A percentile compares a stretch with the other conserved stretches of the same genome.
phyloP scores from a whole-genome alignment of 2,329 filamentous ascomycete genomes.

The Stromatinia cepivora region DNA sequence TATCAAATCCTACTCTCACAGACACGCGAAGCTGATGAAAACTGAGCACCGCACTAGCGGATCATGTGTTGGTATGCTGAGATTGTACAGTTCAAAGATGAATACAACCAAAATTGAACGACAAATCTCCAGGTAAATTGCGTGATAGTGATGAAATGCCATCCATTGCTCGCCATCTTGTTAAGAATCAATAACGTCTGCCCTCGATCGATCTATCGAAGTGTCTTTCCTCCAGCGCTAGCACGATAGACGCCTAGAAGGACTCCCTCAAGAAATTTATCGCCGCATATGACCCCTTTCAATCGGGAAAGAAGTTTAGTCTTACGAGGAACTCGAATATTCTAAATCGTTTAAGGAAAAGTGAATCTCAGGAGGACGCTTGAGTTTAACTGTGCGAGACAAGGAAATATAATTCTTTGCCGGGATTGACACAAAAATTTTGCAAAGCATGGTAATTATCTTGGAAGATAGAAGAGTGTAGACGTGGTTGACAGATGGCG shows the following conservation, averaged over 20 bases:
- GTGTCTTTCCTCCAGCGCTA: not conserved
- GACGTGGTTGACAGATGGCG: too few species aligned
- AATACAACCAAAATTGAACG: not conserved
- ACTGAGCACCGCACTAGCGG: not conserved
- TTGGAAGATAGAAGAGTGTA: too few species aligned
- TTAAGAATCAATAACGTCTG: not conserved
- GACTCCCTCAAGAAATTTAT: not conserved
- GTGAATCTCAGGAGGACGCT: not conserved
- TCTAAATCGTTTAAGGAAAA: not conserved
- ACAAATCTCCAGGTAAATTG: not conserved
- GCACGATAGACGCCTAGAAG: not conserved
- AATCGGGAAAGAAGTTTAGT: not conserved
- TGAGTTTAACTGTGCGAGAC: not conserved
- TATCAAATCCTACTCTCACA: not conserved
- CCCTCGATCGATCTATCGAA: not conserved
- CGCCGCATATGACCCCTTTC: not conserved
- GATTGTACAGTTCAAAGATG: too few species aligned
- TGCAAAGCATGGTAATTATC: too few species aligned
- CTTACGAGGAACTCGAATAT: not conserved
- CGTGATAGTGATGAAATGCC: not conserved
- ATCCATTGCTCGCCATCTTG: not conserved
- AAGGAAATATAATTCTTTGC: not conserved
- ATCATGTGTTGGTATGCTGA: not conserved
- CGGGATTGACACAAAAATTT: too few species aligned
- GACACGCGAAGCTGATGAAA: not conserved